phyloP scores from a whole-genome alignment of 371 early-diverging fungal species.

The Parasitella parasitica region DNA sequence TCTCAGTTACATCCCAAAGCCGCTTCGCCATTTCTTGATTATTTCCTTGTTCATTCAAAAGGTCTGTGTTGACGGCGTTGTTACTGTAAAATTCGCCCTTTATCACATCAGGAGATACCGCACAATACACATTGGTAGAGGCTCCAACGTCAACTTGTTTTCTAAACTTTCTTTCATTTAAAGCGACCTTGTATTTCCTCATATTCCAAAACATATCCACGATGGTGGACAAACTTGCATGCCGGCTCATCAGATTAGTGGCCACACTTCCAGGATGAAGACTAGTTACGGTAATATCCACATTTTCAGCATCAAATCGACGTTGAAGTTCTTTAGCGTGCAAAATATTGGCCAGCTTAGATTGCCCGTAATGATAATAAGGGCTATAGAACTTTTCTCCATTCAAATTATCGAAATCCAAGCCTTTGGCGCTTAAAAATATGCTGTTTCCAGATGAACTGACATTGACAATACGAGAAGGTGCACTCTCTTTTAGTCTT shows the following conservation, averaged over 20 bases:
- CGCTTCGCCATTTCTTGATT: not conserved
- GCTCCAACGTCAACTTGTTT: not conserved
- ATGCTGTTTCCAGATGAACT: constrained; percentile 41
- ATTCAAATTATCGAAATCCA: constrained; percentile 37
- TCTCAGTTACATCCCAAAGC: not conserved
- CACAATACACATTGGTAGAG: constrained; percentile 6
- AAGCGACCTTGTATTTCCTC: not conserved
- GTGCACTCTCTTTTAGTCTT: constrained; percentile 46
- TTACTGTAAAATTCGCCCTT: not conserved
- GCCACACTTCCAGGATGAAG: constrained; percentile 3
- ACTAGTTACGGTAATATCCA: not conserved
- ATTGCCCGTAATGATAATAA: constrained; percentile 3
- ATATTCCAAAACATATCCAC: not conserved
- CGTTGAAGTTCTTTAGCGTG: constrained; percentile 55
- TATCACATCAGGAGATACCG: constrained; percentile 1
- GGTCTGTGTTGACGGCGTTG: not conserved
- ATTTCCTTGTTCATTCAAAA: not conserved
- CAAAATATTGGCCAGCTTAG: constrained; percentile 43
- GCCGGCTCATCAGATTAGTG: not conserved
- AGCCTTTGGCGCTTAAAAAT: constrained; percentile 8
- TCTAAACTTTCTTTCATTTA: not conserved
- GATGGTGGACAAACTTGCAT: not conserved
- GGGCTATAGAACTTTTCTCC: constrained; percentile 22
- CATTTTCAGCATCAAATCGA: constrained; percentile 20
- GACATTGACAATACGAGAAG: constrained; percentile 56